phyloP scores from a whole-genome alignment of 306 rosid genomes.

The Cucurbita pepo region DNA sequence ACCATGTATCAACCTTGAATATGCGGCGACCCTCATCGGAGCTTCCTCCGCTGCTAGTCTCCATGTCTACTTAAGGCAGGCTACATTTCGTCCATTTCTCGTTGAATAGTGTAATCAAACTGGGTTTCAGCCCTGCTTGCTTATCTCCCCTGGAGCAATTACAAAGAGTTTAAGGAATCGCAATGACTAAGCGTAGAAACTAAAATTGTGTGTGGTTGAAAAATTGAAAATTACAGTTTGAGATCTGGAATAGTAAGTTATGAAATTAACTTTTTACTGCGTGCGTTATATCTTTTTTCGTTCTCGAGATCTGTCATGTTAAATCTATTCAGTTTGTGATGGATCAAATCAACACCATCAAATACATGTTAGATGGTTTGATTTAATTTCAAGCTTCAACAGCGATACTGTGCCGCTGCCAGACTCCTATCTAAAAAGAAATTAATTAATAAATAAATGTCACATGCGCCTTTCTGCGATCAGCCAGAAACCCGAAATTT shows the following conservation, averaged over 20 bases:
- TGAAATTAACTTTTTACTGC: neutral
- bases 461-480: constrained; percentile 6
- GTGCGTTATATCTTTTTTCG: neutral
- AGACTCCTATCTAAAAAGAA: neutral
- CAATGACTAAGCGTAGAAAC: neutral
- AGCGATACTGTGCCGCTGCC: neutral
- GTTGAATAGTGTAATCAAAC: neutral
- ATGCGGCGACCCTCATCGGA: neutral
- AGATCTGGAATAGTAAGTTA: neutral
- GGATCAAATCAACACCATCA: neutral
- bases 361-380: neutral
- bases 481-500: neutral
- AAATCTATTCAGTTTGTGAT: neutral
- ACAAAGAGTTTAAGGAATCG: neutral
- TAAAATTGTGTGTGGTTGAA: neutral
- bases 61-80: neutral
- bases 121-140: neutral
- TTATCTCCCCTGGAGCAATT: neutral
- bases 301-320: neutral
- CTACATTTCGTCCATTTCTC: constrained; percentile 2
- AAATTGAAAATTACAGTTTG: neutral
- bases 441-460: neutral
- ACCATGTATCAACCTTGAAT: constrained; percentile 6
- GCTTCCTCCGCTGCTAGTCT: neutral
- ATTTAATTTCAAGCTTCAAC: neutral